Evolutionary conservation across 495 filamentous ascomycete species (phyloP).

Genomic region (Saxophila tyrrhenica): DNA sequence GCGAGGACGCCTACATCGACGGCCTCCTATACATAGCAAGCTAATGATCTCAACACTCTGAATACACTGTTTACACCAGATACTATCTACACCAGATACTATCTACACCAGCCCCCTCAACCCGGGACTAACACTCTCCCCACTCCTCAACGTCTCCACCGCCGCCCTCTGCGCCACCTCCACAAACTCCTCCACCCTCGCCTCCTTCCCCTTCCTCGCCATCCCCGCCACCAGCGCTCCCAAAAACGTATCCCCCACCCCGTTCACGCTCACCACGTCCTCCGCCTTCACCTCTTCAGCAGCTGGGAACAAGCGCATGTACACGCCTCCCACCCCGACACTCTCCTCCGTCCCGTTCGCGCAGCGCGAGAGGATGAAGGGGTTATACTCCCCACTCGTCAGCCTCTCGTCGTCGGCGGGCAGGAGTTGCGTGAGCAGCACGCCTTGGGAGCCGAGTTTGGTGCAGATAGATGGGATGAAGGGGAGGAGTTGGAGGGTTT

Average conservation of each 20-base stretch:
- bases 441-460: conserved; percentile 72
- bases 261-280: conserved; percentile 80
- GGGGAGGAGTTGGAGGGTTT: conserved; percentile 73
- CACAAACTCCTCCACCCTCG: conserved; percentile 37
- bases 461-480: conserved; percentile 74
- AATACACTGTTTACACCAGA: background rate
- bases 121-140: conserved; percentile 51
- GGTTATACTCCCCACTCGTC: conserved; percentile 44
- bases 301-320: conserved; percentile 60
- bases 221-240: conserved; percentile 67
- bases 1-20: background rate
- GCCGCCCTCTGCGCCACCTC: conserved; percentile 64
- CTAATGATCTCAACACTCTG: background rate
- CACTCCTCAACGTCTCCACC: conserved; percentile 58
- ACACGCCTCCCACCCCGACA: conserved; percentile 60
- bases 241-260: conserved; percentile 85
- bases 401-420: conserved; percentile 51
- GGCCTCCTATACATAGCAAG: no score
- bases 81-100: background rate
- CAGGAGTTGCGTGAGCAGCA: conserved; percentile 63
- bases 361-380: conserved; percentile 55
- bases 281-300: conserved; percentile 42
- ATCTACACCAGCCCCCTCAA: conserved; percentile 7
- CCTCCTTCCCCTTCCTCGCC: conserved; percentile 22
- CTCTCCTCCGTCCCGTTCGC: conserved; percentile 33